A percentile compares a stretch with the other conserved stretches of the same genome.
Evolutionary conservation across 2,329 filamentous ascomycete genomes (phyloP).

Genomic region (Septoria linicola): DNA sequence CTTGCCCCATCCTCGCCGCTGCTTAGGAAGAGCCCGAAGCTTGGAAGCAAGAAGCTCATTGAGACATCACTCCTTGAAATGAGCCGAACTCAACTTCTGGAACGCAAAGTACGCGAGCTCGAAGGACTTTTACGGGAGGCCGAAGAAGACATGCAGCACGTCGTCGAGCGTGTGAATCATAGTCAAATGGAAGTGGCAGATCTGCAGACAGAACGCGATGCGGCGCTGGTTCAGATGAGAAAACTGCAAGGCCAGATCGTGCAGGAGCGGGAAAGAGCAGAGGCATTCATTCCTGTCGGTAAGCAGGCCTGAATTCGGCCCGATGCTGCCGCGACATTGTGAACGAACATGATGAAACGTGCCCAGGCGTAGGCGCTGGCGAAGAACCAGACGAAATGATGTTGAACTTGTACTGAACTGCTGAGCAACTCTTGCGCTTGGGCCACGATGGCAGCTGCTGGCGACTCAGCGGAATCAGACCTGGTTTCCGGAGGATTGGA

Average conservation of each 20-base stretch:
- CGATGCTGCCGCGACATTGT: not conserved
- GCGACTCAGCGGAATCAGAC: not conserved
- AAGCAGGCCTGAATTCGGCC: not conserved
- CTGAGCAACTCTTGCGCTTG: no score
- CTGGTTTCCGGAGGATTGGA: not conserved
- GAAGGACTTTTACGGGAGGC: conserved; percentile 76
- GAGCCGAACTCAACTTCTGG: conserved; percentile 70
- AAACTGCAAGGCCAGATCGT: conserved; percentile 67
- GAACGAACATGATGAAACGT: no score
- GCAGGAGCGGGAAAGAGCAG: conserved; percentile 61
- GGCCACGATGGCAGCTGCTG: no score
- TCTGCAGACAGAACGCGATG: conserved; percentile 72
- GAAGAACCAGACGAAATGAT: no score
- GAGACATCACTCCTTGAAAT: conserved; percentile 59
- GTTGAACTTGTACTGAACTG: no score
- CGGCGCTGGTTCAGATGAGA: conserved; percentile 69
- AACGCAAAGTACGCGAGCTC: conserved; percentile 76
- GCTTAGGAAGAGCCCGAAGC: conserved; percentile 47
- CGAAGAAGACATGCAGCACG: conserved; percentile 79
- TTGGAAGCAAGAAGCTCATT: conserved; percentile 59
- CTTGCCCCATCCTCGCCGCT: conserved; percentile 57
- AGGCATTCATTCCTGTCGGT: conserved; percentile 36
- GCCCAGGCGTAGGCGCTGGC: no score
- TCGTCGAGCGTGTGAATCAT: conserved; percentile 76
- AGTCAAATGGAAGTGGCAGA: conserved; percentile 81